Percentiles rank a stretch among this genome's conserved stretches.
Evolutionary conservation across 1,284 basidiomycete genomes (phyloP).

Genomic region (Bondarzewia mesenterica): DNA sequence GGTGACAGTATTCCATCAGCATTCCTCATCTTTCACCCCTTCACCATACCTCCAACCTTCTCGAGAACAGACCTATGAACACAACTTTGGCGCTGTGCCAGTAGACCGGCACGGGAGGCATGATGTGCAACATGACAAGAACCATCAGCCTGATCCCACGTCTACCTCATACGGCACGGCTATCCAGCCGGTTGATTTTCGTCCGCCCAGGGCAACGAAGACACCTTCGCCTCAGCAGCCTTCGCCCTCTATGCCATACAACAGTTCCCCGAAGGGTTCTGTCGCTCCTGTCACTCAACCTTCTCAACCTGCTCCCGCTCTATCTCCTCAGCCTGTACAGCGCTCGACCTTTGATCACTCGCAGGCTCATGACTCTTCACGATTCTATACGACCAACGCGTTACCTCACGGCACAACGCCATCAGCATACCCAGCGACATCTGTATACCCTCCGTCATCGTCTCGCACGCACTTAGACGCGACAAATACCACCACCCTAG

Average conservation of each 20-base stretch:
- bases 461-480: slow-evolving; percentile 11
- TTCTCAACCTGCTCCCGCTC: slow-evolving; percentile 1
- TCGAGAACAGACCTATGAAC: not conserved
- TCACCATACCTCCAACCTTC: not conserved
- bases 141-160: not conserved
- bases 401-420: slow-evolving; percentile 5
- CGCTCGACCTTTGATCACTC: slow-evolving; percentile 2
- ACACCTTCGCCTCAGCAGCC: not conserved
- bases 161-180: not conserved
- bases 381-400: slow-evolving; percentile 2
- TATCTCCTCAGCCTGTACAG: not conserved
- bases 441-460: slow-evolving; percentile 13
- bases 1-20: slow-evolving; percentile 1
- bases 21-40: not conserved
- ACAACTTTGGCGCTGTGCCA: not conserved
- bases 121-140: not conserved
- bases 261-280: slow-evolving; percentile 7
- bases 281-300: slow-evolving; percentile 1
- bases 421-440: slow-evolving; percentile 12
- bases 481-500: slow-evolving; percentile 5
- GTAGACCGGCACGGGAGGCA: not conserved
- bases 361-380: slow-evolving; percentile 12
- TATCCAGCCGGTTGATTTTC: not conserved
- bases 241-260: not conserved
- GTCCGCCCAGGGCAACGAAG: not conserved